These are phyloP conservation scores for Monilinia aucupariae DNA, from an alignment of 2,329 filamentous ascomycete genomes.

Conservation along the genomic window DNA sequence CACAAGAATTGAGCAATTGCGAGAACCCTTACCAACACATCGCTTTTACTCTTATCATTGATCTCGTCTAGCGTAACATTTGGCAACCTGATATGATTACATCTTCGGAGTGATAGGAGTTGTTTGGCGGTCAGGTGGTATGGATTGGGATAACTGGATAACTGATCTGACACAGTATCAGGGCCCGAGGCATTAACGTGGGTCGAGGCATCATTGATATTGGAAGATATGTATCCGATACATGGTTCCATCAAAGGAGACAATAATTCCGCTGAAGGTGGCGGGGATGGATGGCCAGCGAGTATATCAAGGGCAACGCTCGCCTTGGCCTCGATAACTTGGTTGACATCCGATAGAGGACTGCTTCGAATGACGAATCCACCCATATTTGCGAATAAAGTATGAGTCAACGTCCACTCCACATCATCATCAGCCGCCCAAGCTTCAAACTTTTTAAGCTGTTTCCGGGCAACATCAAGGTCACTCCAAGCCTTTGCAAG, in stretches of 20 bases:
- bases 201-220: background rate
- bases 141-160: background rate
- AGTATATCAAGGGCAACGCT: slow-evolving; percentile 1
- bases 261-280: background rate
- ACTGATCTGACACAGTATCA: background rate
- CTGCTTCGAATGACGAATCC: slow-evolving; percentile 17
- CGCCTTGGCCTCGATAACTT: slow-evolving; percentile 2
- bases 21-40: slow-evolving; percentile 16
- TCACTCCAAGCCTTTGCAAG: slow-evolving; percentile 15
- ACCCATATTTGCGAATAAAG: slow-evolving; percentile 24
- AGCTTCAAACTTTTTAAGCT: slow-evolving; percentile 5
- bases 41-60: slow-evolving; percentile 40
- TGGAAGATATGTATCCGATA: background rate
- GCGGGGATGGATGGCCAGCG: background rate
- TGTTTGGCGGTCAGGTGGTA: slow-evolving; percentile 6
- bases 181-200: background rate
- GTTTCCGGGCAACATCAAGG: slow-evolving; percentile 6
- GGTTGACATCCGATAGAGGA: background rate
- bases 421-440: slow-evolving; percentile 14
- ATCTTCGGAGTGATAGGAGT: slow-evolving; percentile 10
- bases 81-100: background rate
- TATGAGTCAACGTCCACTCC: slow-evolving; percentile 22
- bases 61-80: slow-evolving; percentile 46
- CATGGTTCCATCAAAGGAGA: background rate
- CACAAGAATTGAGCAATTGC: slow-evolving; percentile 20